Conservation (phyloP, 306 rosid species). For the Acacia confusa region DNA sequence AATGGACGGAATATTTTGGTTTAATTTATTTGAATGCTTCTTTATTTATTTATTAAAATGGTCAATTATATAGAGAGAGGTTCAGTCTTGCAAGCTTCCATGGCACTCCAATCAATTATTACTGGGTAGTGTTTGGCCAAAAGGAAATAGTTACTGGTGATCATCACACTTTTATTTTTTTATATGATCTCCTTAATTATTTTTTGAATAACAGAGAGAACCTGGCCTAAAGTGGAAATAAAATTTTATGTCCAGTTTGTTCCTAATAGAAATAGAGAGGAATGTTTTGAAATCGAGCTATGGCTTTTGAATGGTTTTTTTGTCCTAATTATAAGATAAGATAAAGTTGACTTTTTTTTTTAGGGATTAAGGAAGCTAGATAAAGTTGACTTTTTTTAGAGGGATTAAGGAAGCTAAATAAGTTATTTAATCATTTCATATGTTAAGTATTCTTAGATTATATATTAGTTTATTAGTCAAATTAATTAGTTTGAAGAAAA, state of each 20-base stretch:
- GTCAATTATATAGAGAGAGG: background rate
- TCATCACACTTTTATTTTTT: background rate
- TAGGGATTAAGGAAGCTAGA: no score
- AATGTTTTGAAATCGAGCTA: background rate
- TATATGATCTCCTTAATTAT: no score
- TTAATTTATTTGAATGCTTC: background rate
- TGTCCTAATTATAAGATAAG: no score
- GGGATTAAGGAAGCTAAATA: no score
- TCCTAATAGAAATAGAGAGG: background rate
- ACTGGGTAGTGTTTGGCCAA: background rate
- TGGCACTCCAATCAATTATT: background rate
- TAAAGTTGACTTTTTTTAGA: no score
- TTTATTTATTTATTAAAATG: background rate
- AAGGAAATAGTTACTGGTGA: background rate
- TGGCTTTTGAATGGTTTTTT: background rate
- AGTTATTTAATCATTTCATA: no score
- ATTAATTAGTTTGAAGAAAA: no score
- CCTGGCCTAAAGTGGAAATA: background rate
- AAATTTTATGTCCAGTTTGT: background rate
- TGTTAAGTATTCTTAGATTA: no score
- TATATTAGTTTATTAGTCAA: no score
- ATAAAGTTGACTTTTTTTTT: no score
- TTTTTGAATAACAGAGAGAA: background rate
- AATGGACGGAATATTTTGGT: background rate
- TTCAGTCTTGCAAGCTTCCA: background rate